Base-by-base conservation (phyloP, 495 filamentous ascomycete species). In the Penicilliopsis zonata region DNA sequence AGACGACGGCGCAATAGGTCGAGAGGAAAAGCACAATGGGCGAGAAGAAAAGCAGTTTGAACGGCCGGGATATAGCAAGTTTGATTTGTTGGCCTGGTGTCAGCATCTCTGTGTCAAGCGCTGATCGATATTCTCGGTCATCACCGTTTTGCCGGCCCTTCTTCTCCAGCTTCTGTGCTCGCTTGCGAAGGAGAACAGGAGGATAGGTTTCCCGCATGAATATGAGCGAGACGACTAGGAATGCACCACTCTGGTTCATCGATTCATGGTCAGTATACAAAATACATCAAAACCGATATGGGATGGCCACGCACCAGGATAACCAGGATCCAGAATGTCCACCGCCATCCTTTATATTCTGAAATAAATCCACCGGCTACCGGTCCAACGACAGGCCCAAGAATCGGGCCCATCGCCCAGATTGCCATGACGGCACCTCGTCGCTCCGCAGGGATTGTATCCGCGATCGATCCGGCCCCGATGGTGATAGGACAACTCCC, bases 61-160 rank as follows among this genome's bases (percentile, higher is more conserved):
- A 49, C 7, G 76, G 73, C 0, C 74, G 63, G n/a, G 70, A 34
- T 32, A 76, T 70, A 29, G 71, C 66, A 3, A 50, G 40, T 28
- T 67, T 54, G 52, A 78, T 4, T 69, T 54, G 19, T 28, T 41
- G 0, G 61, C 43, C 0, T 57, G 55, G 5, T 70, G 59, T 8
- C 68, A n/a, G n/a, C n/a, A n/a, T n/a, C n/a, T n/a, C 65, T 0
- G 52, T 51, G 28, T 70, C 70, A 3, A 71, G 52, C 13, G 65
- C 72, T 0, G 73, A 75, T 26, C 44, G 52, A 34, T 50, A 43
- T 35, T 65, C 40, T n/a, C 26, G 38, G 31, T n/a, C n/a, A n/a
- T n/a, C n/a, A n/a, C n/a, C n/a, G n/a, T n/a, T 83, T 80, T 13
- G 73, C 74, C 2, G 76, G 82, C 34, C 73, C 55, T 43, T n/a